Conservation (phyloP, 352 stramenopile species). For the Phytopythium montanum region DNA sequence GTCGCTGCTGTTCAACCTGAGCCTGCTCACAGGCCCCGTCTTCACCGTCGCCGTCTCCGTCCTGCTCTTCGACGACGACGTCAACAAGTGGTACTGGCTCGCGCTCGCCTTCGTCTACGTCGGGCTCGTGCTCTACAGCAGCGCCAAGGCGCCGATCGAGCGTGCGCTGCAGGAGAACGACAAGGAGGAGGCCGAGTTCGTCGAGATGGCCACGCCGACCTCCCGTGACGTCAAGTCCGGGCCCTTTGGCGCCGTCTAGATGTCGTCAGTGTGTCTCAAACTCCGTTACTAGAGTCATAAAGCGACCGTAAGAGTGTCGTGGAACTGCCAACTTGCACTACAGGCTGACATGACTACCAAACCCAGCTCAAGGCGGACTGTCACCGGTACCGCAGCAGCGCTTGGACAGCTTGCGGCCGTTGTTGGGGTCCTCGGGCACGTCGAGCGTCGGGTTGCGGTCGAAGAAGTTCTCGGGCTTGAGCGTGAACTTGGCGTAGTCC, state of each 20-base stretch:
- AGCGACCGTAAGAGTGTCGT: neutral
- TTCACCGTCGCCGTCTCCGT: conserved; percentile 60
- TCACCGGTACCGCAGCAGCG: conserved; percentile 16
- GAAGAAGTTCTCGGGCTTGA: conserved; percentile 71
- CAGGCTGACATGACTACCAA: neutral
- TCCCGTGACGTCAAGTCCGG: conserved; percentile 4
- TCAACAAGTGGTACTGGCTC: conserved; percentile 64
- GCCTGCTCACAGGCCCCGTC: conserved; percentile 48
- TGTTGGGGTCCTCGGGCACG: conserved; percentile 37
- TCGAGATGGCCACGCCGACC: conserved; percentile 13
- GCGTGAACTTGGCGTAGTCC: conserved; percentile 59
- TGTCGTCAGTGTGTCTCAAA: neutral
- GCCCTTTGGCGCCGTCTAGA: neutral
- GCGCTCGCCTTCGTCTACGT: conserved; percentile 57
- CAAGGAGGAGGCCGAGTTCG: conserved; percentile 13
- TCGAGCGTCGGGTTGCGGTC: conserved; percentile 53
- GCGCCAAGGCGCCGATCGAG: conserved; percentile 30
- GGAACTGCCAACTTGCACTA: neutral
- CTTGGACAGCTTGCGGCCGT: conserved; percentile 29
- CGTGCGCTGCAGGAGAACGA: conserved; percentile 11
- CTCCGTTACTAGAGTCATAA: neutral
- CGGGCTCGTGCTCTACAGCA: conserved; percentile 45
- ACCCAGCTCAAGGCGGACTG: neutral
- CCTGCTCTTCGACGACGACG: conserved; percentile 49
- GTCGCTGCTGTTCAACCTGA: conserved; percentile 71